phyloP scores from a whole-genome alignment of 2,329 filamentous ascomycete species.

The Aphanoascus verrucosus region DNA sequence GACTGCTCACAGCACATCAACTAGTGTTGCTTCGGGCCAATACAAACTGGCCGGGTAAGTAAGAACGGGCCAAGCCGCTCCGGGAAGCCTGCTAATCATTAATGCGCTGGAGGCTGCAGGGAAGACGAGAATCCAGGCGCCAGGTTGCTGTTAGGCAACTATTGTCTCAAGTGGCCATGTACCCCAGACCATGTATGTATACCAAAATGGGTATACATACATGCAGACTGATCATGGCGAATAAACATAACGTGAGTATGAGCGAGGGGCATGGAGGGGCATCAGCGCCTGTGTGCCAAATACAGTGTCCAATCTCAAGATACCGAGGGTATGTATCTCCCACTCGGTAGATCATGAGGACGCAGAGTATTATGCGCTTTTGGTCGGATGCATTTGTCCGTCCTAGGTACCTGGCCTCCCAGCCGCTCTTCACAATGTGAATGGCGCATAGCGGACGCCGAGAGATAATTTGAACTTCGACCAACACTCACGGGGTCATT shows the following conservation, averaged over 20 bases:
- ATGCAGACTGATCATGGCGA: not conserved
- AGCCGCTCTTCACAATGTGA: not conserved
- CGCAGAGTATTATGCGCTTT: not conserved
- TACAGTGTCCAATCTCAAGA: not conserved
- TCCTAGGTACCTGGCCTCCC: not conserved
- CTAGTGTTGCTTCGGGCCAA: not conserved
- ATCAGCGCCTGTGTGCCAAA: not conserved
- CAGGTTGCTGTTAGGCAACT: not conserved
- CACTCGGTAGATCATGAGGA: not conserved
- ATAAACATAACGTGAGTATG: not conserved
- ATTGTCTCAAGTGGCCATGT: not conserved
- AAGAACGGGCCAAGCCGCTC: not conserved
- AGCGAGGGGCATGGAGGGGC: conserved; percentile 3
- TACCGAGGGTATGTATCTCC: not conserved
- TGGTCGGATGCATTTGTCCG: not conserved
- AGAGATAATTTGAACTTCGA: not conserved
- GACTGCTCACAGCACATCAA: not conserved
- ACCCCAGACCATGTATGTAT: not conserved
- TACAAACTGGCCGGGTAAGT: not conserved
- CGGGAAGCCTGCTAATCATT: not conserved
- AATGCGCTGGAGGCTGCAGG: not conserved
- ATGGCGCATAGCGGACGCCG: not conserved
- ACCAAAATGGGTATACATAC: not conserved
- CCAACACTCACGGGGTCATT: not conserved
- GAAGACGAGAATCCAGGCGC: not conserved